Evolutionary conservation across 1,139 yeast species (phyloP), one percentile per base, ranked within the genome.

Genomic region (Taiozyma onychis): DNA sequence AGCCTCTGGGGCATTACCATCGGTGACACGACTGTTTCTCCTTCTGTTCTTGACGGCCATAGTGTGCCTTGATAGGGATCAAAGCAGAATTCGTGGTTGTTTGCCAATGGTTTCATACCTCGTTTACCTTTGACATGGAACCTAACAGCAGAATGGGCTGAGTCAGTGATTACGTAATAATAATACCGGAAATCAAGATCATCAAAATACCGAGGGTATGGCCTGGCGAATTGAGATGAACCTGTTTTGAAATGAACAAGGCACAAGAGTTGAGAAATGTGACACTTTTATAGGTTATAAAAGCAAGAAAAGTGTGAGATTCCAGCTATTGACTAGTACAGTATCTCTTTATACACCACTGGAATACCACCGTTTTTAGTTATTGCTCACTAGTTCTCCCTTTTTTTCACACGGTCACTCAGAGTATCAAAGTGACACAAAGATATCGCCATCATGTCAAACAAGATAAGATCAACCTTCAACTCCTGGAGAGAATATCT

Each of bases 401-500:
- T n/a, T 7, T 13, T n/a, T 35, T 16, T 35, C 39, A 18, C 10
- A 18, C 14, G 2, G 3, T 22, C 14, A 18, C 2, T 5, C 41
- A 21, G 10, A 6, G 5, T 18, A 2, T 21, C 14, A 37, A 11
- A 37, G 41, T 37, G 41, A 37, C 41, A 37, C 41, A 37, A 37
- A 37, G 39, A n/a, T 16, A 35, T 39, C 18, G 43, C 43, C 43
- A 39, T 39, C 37, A 50, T 49, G 51, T 48, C 53, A 22, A 46
- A 42, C 16, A 68, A 69, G 71, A 50, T 71, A 37, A 81, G 97
- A 63, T 88, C 97, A 35, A 85, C 88, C 41, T 72, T 91, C 56
- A 85, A 95, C 47, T 84, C 90, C 22, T 77, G 89, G 69, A 79
- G 98, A 59, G 99, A 93, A 68, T 91, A 91, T 65, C 73, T 93